Conservation (phyloP, 192 early-diverging fungal species). For the Coemansia sp. region DNA sequence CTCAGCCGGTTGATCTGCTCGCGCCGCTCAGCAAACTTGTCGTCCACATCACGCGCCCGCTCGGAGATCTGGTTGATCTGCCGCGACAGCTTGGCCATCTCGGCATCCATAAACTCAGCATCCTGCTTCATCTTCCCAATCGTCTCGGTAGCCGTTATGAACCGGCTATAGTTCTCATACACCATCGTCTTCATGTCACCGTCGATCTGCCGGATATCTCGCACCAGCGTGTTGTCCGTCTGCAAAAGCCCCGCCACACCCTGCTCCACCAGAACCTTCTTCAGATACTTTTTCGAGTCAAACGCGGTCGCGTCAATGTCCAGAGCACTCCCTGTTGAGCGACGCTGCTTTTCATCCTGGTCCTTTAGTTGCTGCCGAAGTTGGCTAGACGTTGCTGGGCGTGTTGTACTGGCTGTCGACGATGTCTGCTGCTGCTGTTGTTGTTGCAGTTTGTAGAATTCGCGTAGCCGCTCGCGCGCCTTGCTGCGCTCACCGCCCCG, state of each 20-base stretch:
- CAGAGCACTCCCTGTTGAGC: conserved; percentile 44
- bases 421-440: conserved; percentile 10
- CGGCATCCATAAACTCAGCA: conserved; percentile 78
- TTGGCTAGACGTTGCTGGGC: conserved; percentile 2
- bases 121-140: conserved; percentile 81
- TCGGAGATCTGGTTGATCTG: conserved; percentile 63
- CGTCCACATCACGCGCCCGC: conserved; percentile 51
- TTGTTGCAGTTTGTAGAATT: conserved; percentile 51
- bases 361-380: conserved; percentile 1
- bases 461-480: conserved; percentile 35
- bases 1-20: conserved; percentile 68
- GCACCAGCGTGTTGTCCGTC: conserved; percentile 47
- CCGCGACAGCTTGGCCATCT: conserved; percentile 67
- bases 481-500: conserved; percentile 3
- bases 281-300: conserved; percentile 72
- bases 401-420: conserved; percentile 3
- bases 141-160: conserved; percentile 91
- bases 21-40: conserved; percentile 58
- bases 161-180: conserved; percentile 98
- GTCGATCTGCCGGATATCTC: conserved; percentile 82
- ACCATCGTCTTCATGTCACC: conserved; percentile 96
- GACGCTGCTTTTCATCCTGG: conserved; percentile 4
- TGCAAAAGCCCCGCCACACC: conserved; percentile 63
- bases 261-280: conserved; percentile 64
- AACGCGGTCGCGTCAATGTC: conserved; percentile 70